A percentile compares a stretch with the other conserved stretches of the same genome.
Conservation (phyloP, 352 stramenopile genomes). For the Phytophthora macrochlamydospora region DNA sequence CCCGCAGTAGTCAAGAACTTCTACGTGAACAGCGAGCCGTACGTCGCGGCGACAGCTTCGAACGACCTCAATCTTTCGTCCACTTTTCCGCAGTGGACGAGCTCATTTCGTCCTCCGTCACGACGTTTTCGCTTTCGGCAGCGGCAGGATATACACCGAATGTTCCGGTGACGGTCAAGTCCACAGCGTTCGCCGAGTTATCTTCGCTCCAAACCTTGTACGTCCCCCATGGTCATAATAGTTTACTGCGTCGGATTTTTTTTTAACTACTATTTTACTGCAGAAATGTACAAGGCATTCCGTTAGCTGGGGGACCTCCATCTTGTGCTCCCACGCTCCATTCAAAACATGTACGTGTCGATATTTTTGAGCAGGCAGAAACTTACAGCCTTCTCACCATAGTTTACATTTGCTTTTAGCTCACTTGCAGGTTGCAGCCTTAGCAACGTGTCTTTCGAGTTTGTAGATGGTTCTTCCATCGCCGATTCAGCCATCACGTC, state of each 20-base stretch:
- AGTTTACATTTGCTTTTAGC: constrained; percentile 8
- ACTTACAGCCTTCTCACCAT: not conserved
- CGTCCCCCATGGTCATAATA: constrained; percentile 2
- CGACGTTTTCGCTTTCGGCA: constrained; percentile 44
- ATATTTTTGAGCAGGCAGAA: not conserved
- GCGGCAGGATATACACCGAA: constrained; percentile 39
- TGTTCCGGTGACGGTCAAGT: constrained; percentile 36
- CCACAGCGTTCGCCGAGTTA: constrained; percentile 49
- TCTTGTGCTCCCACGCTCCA: constrained; percentile 46
- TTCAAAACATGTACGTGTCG: constrained; percentile 47
- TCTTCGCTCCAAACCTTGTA: constrained; percentile 51
- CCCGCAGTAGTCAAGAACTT: constrained; percentile 36
- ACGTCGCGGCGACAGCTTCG: constrained; percentile 18
- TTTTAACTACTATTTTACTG: constrained; percentile 7
- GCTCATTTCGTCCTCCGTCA: constrained; percentile 45
- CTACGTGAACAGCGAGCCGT: constrained; percentile 27
- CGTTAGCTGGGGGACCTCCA: constrained; percentile 41
- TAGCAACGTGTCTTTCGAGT: constrained; percentile 45
- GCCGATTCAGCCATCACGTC: constrained; percentile 25
- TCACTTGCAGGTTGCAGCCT: constrained; percentile 51
- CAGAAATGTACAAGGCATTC: constrained; percentile 52
- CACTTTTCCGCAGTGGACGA: constrained; percentile 30
- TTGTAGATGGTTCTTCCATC: constrained; percentile 31
- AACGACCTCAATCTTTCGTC: constrained; percentile 43
- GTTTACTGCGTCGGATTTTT: not conserved